phyloP scores from a whole-genome alignment of 257 asterid species.

The Solanum gracilifrons region DNA sequence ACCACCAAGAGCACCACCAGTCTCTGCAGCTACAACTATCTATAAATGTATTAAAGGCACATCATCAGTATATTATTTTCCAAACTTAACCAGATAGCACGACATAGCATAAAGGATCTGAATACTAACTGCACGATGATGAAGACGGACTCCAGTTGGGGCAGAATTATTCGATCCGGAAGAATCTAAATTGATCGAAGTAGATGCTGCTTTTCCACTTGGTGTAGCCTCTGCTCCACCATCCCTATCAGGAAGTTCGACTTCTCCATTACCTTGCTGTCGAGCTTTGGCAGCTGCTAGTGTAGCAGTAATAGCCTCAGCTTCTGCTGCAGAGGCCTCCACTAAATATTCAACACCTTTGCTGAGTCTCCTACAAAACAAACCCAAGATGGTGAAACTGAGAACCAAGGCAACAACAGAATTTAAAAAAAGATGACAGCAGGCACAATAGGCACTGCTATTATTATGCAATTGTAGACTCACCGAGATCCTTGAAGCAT shows the following conservation, averaged over 20 bases:
- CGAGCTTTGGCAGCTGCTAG: constrained; percentile 99
- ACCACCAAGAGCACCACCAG: constrained; percentile 97
- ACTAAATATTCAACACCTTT: constrained; percentile 94
- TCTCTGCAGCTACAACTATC: constrained; percentile 99
- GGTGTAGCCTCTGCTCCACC: constrained; percentile 97
- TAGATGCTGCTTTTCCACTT: constrained; percentile 69
- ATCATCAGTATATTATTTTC: constrained; percentile 4
- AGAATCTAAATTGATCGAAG: constrained; percentile 73
- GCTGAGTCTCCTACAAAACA: constrained; percentile 52
- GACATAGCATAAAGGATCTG: constrained; percentile 5
- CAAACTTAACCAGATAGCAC: not conserved
- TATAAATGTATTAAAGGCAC: constrained; percentile 14
- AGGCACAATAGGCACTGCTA: not conserved
- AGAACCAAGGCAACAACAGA: not conserved
- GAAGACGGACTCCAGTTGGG: constrained; percentile 94
- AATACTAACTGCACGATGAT: constrained; percentile 94
- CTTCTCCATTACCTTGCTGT: constrained; percentile 76
- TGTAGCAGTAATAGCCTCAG: constrained; percentile 92
- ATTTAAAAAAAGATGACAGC: not conserved
- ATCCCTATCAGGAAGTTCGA: constrained; percentile 88
- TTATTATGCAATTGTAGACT: constrained; percentile 1
- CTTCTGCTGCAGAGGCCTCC: constrained; percentile 99
- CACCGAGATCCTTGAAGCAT: constrained; percentile 80
- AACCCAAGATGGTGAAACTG: not conserved
- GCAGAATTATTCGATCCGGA: constrained; percentile 47